A percentile compares a stretch with the other conserved stretches of the same genome.
phyloP scores from a whole-genome alignment of 306 rosid species.

The Neltuma alba region DNA sequence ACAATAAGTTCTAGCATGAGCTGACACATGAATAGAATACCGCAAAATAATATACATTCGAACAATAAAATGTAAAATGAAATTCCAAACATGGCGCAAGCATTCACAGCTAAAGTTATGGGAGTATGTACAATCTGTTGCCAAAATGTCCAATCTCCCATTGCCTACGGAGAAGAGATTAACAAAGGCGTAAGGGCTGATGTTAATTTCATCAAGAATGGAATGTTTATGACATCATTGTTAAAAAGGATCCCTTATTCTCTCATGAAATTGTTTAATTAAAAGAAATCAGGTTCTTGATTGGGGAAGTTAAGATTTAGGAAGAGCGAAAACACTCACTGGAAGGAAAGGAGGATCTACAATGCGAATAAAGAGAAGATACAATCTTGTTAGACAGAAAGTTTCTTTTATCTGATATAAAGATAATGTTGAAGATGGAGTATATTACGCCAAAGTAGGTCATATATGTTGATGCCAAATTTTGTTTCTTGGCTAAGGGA shows the following conservation, averaged over 20 bases:
- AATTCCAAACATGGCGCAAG: not conserved
- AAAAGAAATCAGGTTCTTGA: not conserved
- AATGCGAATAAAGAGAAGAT: not conserved
- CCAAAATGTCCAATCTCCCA: conserved; percentile 10
- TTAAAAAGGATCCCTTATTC: not conserved
- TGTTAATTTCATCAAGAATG: not conserved
- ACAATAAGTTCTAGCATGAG: not conserved
- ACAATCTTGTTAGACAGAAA: not conserved
- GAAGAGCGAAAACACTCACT: not conserved
- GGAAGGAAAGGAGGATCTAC: not conserved
- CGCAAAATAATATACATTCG: not conserved
- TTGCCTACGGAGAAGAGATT: not conserved
- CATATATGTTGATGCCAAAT: not conserved
- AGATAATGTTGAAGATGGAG: not conserved
- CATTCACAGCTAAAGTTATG: not conserved
- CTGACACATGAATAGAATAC: not conserved
- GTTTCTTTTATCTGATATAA: not conserved
- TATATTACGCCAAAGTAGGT: not conserved
- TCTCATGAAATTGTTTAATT: not conserved
- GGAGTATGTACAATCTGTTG: not conserved
- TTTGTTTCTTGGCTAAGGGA: not conserved
- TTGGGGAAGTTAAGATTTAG: not conserved
- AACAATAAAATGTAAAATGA: conserved; percentile 5
- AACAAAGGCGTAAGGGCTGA: not conserved
- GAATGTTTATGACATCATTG: not conserved